Percentiles rank a stretch among this genome's conserved stretches.
These are phyloP conservation scores for Apophysomyces trapeziformis DNA, from an alignment of 371 early-diverging fungal species.

Conservation along the genomic window DNA sequence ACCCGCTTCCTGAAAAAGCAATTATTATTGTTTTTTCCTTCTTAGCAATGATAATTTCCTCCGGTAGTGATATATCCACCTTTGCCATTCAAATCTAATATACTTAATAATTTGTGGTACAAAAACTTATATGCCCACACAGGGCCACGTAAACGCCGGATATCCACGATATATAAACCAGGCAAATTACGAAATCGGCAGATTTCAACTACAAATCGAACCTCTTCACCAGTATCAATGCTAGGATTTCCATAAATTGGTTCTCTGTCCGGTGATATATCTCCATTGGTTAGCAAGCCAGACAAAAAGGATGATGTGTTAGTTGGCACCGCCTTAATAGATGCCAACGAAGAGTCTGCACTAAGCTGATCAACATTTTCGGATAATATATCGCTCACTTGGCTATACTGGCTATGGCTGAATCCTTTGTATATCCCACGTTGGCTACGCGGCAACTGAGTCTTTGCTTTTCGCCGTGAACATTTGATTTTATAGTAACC, in stretches of 20 bases:
- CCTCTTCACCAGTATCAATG: constrained; percentile 83
- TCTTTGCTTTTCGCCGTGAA: constrained; percentile 14
- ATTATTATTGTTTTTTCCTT: not conserved
- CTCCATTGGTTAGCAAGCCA: not conserved
- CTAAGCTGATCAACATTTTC: not conserved
- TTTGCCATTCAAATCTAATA: constrained; percentile 51
- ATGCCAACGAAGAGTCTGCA: constrained; percentile 1
- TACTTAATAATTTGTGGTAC: constrained; percentile 73
- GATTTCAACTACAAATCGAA: constrained; percentile 83
- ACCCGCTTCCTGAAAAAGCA: too few relatives aligned
- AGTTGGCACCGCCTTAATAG: not conserved
- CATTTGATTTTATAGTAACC: constrained; percentile 23
- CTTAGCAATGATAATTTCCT: not conserved
- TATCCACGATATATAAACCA: constrained; percentile 84
- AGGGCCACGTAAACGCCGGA: constrained; percentile 86
- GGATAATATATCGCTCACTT: not conserved
- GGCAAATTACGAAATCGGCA: constrained; percentile 86
- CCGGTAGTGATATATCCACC: constrained; percentile 37
- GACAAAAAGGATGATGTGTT: not conserved
- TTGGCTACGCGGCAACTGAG: not conserved
- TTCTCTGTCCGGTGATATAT: constrained; percentile 19
- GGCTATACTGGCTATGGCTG: not conserved
- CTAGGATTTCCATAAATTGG: constrained; percentile 93
- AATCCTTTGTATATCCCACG: too few relatives aligned
- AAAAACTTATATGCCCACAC: constrained; percentile 91